Evolutionary conservation across 768 basidiomycete genomes (phyloP), one percentile per base, ranked within the genome.

Genomic region (Amanita subjunquillea): DNA sequence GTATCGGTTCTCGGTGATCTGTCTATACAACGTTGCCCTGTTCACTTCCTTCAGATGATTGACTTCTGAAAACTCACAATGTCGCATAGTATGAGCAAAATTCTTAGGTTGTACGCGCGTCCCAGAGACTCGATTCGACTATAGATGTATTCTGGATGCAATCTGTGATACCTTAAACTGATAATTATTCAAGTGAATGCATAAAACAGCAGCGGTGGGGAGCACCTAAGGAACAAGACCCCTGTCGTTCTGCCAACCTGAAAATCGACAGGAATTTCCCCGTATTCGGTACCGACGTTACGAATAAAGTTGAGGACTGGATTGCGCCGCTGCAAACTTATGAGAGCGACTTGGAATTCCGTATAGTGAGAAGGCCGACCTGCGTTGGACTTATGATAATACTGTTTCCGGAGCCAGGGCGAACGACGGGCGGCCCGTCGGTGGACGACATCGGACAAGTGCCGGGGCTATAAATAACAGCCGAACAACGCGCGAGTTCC

Each of bases 111-210:
- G 66, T 92, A 98, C 2, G 81, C 79, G 34, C 76, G 77, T 3
- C 85, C 88, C 17, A 99, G 80, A 58, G 83, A 85, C 60, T 91
- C 87, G 54, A 99, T 92, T 10, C 96, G 84, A 48, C 79, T 78
- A 64, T 91, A 90, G 53, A 99, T 85, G 64, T 99, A 99, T 66
- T 98, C 96, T 12, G 96, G 96, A 66, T 98, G 96, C 12, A 99
- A 78, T 48, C 94, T 87, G 61, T 98, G 94, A 59, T 98, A 98
- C 61, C 83, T 87, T 58, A 98, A 65, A 63, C 96, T 97, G 36
- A 38, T 27, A 27, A 30, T 7, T 20, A 15, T 15, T 53, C 20
- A 43, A 48, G 17, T 20, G 8, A 17, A 30, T 10, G 22, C 22
- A 13, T 20, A 42, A 25, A 51, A 29, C 22, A 55, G 25, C 10